Evolutionary conservation across 352 stramenopile species (phyloP), one percentile per base, ranked within the genome.

Genomic region (Salisapilia sapeloensis): DNA sequence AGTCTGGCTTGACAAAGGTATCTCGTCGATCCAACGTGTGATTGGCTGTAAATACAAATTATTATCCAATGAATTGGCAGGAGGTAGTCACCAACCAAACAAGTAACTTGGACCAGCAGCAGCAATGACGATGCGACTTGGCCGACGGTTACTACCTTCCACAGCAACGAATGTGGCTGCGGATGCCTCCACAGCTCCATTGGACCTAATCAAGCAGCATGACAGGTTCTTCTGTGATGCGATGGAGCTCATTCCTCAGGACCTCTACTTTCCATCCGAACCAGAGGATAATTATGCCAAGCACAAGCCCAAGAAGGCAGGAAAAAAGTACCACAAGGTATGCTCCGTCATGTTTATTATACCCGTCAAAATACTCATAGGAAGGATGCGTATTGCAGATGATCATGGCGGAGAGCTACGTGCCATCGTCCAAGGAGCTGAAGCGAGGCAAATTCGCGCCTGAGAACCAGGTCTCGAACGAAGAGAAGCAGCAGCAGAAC

Each of bases 241-340:
- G 6, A 81, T 82, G 65, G 70, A 82, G 44, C 59, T 61, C 34
- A 85, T 82, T 33, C 70, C 70, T 19, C 48, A 60, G 36, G 56
- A 72, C 18, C 76, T 71, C 35, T 85, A 85, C 56, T 79, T 85
- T 44, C 65, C 65, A 8, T 81, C 63, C 14, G 70, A 85, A 35
- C 61, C 63, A 12, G 65, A 85, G 38, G 52, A 67, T 19, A 85
- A 82, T 49, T 85, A 65, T 58, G 56, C 61, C 32, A 63, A 72
- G 40, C 76, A 60, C 24, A 49, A 60, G 12, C 67, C 67, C 32
- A 71, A 63, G 43, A 30, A 33, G 21, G 24, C 30, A 41, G n/a
- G n/a, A n/a, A 71, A 72, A 38, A 85, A 85, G 43, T 82, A 82
- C 42, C 65, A 81, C 53, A 71, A 75, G 48, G 62, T 78, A 40